These are phyloP conservation scores for Colletotrichum cereale DNA, from an alignment of 2,329 filamentous ascomycete genomes.

Conservation along the genomic window DNA sequence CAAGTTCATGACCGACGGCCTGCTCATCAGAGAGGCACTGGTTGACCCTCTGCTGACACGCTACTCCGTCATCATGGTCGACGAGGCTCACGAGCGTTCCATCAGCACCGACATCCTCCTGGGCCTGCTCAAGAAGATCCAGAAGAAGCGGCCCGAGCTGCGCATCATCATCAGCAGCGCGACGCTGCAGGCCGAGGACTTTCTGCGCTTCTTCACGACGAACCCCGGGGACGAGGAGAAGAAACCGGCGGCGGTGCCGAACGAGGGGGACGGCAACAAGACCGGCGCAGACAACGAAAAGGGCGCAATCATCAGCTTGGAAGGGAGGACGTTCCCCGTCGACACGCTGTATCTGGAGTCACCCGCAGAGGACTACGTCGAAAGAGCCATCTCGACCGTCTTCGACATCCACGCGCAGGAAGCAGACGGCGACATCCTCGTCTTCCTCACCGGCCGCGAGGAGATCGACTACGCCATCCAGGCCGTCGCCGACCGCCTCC, in stretches of 20 bases:
- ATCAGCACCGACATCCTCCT: slow-evolving; percentile 92
- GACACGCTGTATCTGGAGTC: slow-evolving; percentile 85
- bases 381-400: slow-evolving; percentile 83
- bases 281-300: slow-evolving; percentile 45
- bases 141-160: slow-evolving; percentile 82
- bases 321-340: slow-evolving; percentile 90
- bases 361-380: slow-evolving; percentile 87
- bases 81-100: slow-evolving; percentile 95
- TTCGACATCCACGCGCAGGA: slow-evolving; percentile 90
- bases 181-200: slow-evolving; percentile 89
- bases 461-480: slow-evolving; percentile 91
- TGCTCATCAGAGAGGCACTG: slow-evolving; percentile 90
- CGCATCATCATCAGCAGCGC: slow-evolving; percentile 94
- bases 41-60: slow-evolving; percentile 91
- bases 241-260: slow-evolving; percentile 8
- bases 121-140: slow-evolving; percentile 91
- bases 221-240: slow-evolving; percentile 46
- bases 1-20: slow-evolving; percentile 95
- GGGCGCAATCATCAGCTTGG: slow-evolving; percentile 79
- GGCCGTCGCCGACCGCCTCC: slow-evolving; percentile 62
- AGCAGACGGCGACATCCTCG: slow-evolving; percentile 84
- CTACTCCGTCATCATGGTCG: slow-evolving; percentile 97
- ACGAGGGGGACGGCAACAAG: slow-evolving; percentile 40
- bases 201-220: slow-evolving; percentile 79
- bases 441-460: slow-evolving; percentile 93